phyloP scores from a whole-genome alignment of 768 basidiomycete genomes.

The Tricholoma sp. region DNA sequence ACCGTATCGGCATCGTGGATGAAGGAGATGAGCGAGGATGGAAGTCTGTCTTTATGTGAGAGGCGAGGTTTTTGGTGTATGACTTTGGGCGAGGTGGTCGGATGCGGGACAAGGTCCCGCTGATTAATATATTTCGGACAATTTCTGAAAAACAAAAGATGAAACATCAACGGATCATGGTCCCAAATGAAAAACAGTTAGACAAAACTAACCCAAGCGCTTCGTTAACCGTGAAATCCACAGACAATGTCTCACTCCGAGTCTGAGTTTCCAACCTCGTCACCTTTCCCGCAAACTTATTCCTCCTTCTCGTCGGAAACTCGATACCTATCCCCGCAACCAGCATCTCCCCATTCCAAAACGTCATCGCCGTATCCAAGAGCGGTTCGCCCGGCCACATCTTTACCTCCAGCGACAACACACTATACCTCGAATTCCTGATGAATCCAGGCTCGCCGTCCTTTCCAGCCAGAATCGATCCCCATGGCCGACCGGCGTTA shows the following conservation, averaged over 20 bases:
- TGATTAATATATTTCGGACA: conserved; percentile 68
- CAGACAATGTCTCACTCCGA: conserved; percentile 21
- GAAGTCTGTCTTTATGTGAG: conserved; percentile 34
- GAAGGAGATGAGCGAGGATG: conserved; percentile 43
- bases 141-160: conserved; percentile 35
- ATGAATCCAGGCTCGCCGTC: conserved; percentile 46
- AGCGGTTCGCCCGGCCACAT: conserved; percentile 57
- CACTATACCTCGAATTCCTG: conserved; percentile 27
- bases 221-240: conserved; percentile 47
- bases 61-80: conserved; percentile 30
- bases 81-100: conserved; percentile 34
- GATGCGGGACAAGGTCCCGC: conserved; percentile 43
- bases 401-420: conserved; percentile 33
- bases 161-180: neutral
- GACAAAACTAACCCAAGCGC: conserved; percentile 50
- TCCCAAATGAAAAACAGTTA: neutral
- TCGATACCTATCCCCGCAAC: conserved; percentile 59
- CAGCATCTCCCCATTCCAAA: conserved; percentile 22
- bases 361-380: conserved; percentile 26
- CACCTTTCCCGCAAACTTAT: conserved; percentile 55
- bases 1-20: conserved; percentile 47
- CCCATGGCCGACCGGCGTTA: conserved; percentile 48
- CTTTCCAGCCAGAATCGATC: conserved; percentile 44
- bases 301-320: conserved; percentile 49
- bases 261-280: conserved; percentile 24